A percentile compares a stretch with the other conserved stretches of the same genome.
phyloP scores from a whole-genome alignment of 179 eudicot genomes.

The Camellia oleifera region DNA sequence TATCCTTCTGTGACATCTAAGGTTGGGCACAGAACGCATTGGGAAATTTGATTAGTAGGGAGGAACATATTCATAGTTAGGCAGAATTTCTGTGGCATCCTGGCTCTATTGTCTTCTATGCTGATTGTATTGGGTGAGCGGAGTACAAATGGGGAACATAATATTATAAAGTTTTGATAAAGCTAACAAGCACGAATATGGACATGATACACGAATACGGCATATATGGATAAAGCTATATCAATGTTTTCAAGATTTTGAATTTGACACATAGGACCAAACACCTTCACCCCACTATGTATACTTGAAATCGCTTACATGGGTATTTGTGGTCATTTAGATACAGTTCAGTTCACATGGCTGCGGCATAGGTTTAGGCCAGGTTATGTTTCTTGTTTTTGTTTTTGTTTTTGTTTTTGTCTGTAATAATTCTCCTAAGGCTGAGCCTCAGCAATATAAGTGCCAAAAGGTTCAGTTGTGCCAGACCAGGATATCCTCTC shows the following conservation, averaged over 20 bases:
- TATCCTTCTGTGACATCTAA: background rate
- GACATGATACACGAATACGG: background rate
- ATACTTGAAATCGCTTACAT: background rate
- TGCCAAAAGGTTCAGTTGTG: background rate
- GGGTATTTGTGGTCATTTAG: background rate
- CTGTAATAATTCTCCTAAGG: background rate
- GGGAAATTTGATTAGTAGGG: background rate
- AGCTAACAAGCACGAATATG: background rate
- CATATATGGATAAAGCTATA: too few relatives aligned
- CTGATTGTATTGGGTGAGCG: background rate
- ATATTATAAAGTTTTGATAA: too few relatives aligned
- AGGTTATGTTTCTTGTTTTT: background rate
- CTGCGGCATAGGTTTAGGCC: background rate
- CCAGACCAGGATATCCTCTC: conserved; percentile 1
- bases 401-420: too few relatives aligned
- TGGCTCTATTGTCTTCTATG: background rate
- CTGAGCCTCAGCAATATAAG: background rate
- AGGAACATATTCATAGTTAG: background rate
- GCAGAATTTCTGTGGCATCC: background rate
- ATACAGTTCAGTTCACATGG: background rate
- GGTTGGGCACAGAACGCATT: background rate
- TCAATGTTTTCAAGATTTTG: too few relatives aligned
- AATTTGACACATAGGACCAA: background rate
- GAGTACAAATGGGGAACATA: background rate
- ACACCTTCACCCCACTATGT: background rate